These are phyloP conservation scores for Paramecium caudatum DNA, from an alignment of 73 alveolate genomes.

Conservation along the genomic window DNA sequence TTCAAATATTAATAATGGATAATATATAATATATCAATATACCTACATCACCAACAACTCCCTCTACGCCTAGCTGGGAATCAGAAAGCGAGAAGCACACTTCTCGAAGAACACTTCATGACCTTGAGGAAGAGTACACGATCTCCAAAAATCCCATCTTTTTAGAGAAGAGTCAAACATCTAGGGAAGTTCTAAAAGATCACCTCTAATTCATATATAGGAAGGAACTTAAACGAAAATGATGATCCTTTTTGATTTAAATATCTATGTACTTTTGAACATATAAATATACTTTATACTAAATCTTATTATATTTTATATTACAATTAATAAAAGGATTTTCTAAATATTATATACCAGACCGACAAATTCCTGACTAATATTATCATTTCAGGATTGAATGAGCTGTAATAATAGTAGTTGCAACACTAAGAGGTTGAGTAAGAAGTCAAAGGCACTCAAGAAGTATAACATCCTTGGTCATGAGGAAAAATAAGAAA, in stretches of 20 bases:
- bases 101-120: constrained; percentile 19
- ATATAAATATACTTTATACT: no score
- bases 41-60: constrained; percentile 20
- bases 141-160: constrained; percentile 5
- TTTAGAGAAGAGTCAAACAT: neutral
- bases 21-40: constrained; percentile 1
- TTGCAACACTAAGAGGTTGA: constrained; percentile 13
- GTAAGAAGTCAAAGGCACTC: constrained; percentile 15
- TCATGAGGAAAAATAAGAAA: neutral
- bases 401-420: constrained; percentile 44
- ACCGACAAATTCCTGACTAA: constrained; percentile 27
- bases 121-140: constrained; percentile 14
- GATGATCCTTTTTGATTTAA: no score
- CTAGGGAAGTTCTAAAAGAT: no score
- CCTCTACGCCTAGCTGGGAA: constrained; percentile 7
- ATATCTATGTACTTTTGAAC: no score
- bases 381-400: constrained; percentile 16
- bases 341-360: no score
- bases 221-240: no score
- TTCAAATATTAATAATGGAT: neutral
- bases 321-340: no score
- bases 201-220: no score
- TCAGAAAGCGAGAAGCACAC: neutral
- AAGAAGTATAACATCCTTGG: constrained; percentile 16
- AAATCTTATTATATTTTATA: no score